These are phyloP conservation scores for Fusarium coicis DNA, from an alignment of 2,329 filamentous ascomycete genomes.

Conservation along the genomic window DNA sequence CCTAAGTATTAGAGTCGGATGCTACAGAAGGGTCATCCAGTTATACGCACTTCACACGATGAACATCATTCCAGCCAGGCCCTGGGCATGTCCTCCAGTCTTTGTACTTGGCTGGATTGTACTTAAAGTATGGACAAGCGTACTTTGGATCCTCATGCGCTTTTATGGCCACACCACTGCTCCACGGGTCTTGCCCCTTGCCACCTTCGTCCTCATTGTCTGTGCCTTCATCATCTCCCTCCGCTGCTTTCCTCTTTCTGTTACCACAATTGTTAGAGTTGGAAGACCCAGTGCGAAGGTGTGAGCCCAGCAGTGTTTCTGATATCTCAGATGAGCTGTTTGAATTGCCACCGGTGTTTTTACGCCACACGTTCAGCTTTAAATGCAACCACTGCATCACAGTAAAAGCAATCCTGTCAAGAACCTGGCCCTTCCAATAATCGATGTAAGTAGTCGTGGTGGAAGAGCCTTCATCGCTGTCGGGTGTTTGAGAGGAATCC, in stretches of 20 bases:
- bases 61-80: neutral
- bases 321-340: neutral
- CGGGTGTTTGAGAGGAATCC: neutral
- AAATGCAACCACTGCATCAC: neutral
- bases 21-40: neutral
- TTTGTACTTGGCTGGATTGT: neutral
- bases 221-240: accelerated
- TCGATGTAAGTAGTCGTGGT: accelerated
- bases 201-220: neutral
- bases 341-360: neutral
- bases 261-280: accelerated
- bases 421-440: accelerated
- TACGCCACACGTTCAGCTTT: neutral
- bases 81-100: neutral
- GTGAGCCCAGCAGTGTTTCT: neutral
- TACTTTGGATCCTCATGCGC: neutral
- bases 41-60: neutral
- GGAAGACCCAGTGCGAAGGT: accelerated
- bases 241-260: neutral
- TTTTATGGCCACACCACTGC: accelerated
- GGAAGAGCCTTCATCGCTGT: accelerated
- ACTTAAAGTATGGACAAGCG: neutral
- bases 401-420: neutral
- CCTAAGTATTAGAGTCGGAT: no score
- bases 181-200: accelerated